A percentile compares a stretch with the other conserved stretches of the same genome.
phyloP scores from a whole-genome alignment of 306 rosid species.

The Leucaena leucocephala region DNA sequence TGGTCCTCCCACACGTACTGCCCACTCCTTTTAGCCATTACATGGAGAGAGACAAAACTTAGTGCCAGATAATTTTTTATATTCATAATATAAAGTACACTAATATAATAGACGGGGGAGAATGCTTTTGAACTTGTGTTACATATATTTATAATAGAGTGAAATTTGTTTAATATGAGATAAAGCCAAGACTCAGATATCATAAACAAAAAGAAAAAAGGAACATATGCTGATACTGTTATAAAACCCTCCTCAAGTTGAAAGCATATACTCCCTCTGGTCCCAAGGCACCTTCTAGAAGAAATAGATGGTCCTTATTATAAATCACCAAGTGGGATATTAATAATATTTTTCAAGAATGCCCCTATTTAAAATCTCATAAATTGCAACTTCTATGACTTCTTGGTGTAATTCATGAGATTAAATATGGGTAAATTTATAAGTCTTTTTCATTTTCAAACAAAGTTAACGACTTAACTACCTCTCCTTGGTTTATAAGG shows the following conservation, averaged over 20 bases:
- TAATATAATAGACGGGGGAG: neutral
- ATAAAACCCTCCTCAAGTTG: neutral
- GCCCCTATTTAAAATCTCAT: neutral
- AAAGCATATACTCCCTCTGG: neutral
- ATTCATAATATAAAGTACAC: slow-evolving; percentile 5
- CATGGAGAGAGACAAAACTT: slow-evolving; percentile 10
- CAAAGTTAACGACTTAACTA: too few species aligned
- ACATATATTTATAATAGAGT: neutral
- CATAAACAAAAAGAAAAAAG: neutral
- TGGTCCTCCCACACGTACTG: slow-evolving; percentile 94
- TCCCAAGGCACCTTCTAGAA: neutral
- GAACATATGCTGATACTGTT: neutral
- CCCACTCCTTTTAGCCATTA: slow-evolving; percentile 59
- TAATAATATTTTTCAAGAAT: too few species aligned
- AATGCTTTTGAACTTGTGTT: neutral
- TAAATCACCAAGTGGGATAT: neutral
- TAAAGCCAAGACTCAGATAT: neutral
- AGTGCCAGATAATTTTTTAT: neutral
- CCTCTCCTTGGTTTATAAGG: too few species aligned
- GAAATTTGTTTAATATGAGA: neutral
- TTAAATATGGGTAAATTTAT: neutral
- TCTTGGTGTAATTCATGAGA: neutral
- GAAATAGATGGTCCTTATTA: neutral
- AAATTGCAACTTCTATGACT: neutral
- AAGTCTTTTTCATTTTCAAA: neutral